Base-by-base conservation (phyloP, 164 flowering plant species). In the Vitis amurensis region DNA sequence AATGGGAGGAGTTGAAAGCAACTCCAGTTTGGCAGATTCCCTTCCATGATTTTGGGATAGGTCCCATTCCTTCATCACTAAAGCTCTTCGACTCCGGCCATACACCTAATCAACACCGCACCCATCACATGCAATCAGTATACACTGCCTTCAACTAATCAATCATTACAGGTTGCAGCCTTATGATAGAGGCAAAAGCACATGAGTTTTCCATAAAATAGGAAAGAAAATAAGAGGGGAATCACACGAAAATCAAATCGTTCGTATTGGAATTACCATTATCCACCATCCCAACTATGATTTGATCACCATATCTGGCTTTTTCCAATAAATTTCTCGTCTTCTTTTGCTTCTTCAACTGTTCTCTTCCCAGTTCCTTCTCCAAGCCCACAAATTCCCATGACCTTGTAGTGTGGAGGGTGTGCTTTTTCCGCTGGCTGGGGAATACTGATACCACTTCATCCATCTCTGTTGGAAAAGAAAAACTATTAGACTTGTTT, bases 21-120 rank as follows among this genome's bases (percentile, higher is more conserved):
- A 63, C 76, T 4, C 97, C 94, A 17, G 78, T 66, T 84, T 88
- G 90, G 76, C 97, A 91, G 80, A 84, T 78, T 61, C 97, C 97
- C 62, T 86, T 89, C 97, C 97, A 91, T 76, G 81, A 76, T 52
- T 79, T 68, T 16, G 97, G 97, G 14, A 88, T 67, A 11, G 88
- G 88, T 2, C 86, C 87, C 86, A 91, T 77, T 11, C 87, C 89
- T 80, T 80, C 67, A 67, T 91, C 94, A 51, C 83, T 75, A 66
- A 91, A 91, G 73, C 97, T 91, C 74, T 70, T 71, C 27, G 97
- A 89, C 61, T 91, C 94, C 31, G 97, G 97, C 97, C 97, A 91
- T 68, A 88, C 81, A 69, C 97, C 94, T 91, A 68, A 66, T 30
- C 68, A 73, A 44, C 61, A 50, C 30, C 37, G 30, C 23, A 8